Percentiles rank a stretch among this genome's conserved stretches.
Evolutionary conservation across 2,329 filamentous ascomycete species (phyloP).

Genomic region (Hypoxylon sp.): DNA sequence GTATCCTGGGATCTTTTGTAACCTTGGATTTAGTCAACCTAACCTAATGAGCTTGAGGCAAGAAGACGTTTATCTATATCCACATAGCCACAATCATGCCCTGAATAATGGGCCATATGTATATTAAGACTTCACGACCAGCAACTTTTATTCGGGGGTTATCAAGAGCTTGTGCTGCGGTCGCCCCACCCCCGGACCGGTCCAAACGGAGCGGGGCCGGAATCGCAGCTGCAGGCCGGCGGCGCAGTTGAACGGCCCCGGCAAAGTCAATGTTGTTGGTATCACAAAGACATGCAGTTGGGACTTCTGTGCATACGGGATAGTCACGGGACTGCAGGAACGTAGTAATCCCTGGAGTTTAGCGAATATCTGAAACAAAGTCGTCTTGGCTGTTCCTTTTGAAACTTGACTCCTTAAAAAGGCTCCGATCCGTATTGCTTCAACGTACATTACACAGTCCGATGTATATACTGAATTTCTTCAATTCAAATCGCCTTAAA

Average conservation of each 20-base stretch:
- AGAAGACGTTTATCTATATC: background rate
- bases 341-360: background rate
- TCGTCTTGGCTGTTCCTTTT: too few relatives aligned
- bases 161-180: background rate
- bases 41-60: background rate
- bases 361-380: background rate
- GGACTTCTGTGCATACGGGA: background rate
- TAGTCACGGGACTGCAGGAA: background rate
- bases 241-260: background rate
- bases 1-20: background rate
- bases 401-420: background rate
- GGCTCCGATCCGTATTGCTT: background rate
- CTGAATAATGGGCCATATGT: background rate
- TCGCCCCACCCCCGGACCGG: background rate
- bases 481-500: background rate
- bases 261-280: background rate
- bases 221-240: background rate
- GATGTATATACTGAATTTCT: background rate
- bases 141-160: background rate
- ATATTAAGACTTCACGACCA: background rate
- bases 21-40: background rate
- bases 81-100: background rate
- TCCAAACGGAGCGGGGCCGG: background rate
- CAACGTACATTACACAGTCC: background rate
- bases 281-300: conserved; percentile 11